Percentiles rank a stretch among this genome's conserved stretches.
Evolutionary conservation across 495 filamentous ascomycete genomes (phyloP).

Genomic region (Aspergillus egyptiacus): DNA sequence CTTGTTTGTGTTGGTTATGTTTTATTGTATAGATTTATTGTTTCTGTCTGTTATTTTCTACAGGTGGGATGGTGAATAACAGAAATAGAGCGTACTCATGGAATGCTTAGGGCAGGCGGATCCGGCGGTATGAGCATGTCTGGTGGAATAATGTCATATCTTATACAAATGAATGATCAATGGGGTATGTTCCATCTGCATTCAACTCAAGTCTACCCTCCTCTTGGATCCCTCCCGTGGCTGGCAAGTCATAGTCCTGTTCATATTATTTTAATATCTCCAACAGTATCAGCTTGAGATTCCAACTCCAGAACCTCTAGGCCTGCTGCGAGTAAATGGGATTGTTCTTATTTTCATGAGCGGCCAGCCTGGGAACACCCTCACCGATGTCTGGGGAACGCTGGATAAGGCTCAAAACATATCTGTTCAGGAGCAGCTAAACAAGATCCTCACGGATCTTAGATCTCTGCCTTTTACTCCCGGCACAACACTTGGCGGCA

Average conservation of each 20-base stretch:
- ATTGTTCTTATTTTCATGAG: conserved; percentile 8
- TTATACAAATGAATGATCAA: too few relatives aligned
- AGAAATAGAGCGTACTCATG: too few relatives aligned
- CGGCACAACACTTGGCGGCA: conserved; percentile 18
- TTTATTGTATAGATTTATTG: too few relatives aligned
- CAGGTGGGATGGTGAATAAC: too few relatives aligned
- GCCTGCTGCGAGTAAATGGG: conserved; percentile 1
- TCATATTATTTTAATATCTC: conserved; percentile 6
- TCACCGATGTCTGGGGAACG: conserved; percentile 1
- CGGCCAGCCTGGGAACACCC: neutral
- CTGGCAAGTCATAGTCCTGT: neutral
- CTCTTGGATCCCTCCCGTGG: too few relatives aligned
- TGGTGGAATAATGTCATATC: too few relatives aligned
- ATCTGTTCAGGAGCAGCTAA: conserved; percentile 8
- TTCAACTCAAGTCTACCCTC: too few relatives aligned
- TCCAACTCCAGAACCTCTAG: conserved; percentile 1
- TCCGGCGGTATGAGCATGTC: too few relatives aligned
- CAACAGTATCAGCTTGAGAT: neutral
- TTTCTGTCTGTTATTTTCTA: too few relatives aligned
- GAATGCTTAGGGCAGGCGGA: too few relatives aligned
- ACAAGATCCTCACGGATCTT: conserved; percentile 13
- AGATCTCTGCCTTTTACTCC: conserved; percentile 15
- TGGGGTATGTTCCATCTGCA: too few relatives aligned
- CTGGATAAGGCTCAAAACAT: conserved; percentile 8
- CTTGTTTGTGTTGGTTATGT: too few relatives aligned